These are phyloP conservation scores for Vitis rotundifolia DNA, from an alignment of 164 flowering plant species.

Conservation along the genomic window DNA sequence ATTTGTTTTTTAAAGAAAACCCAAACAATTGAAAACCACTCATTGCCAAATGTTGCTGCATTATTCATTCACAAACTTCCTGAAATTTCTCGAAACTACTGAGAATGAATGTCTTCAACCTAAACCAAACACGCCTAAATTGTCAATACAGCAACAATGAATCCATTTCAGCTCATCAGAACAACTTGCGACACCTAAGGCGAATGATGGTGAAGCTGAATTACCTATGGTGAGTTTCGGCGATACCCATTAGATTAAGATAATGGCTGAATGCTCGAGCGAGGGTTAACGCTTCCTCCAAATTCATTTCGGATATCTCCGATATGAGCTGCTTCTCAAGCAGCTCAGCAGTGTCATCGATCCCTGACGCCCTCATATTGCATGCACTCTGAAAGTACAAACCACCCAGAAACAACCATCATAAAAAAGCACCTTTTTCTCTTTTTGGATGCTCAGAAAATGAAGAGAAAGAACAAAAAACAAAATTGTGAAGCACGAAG, in stretches of 20 bases:
- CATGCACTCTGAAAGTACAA: constrained; percentile 60
- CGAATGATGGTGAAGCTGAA: neutral
- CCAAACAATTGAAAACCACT: too few relatives aligned
- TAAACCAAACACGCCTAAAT: neutral
- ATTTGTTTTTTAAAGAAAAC: too few relatives aligned
- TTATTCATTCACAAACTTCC: too few relatives aligned
- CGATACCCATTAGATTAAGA: constrained; percentile 81
- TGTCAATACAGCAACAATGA: neutral
- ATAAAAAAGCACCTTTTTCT: neutral
- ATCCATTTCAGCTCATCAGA: neutral
- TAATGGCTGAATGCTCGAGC: constrained; percentile 88
- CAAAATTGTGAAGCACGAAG: too few relatives aligned
- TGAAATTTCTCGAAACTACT: too few relatives aligned
- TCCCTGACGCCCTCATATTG: constrained; percentile 73
- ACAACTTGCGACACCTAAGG: neutral
- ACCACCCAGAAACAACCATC: neutral
- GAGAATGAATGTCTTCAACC: neutral
- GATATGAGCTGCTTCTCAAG: constrained; percentile 78
- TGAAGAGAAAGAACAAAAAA: too few relatives aligned
- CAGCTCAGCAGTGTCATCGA: constrained; percentile 68
- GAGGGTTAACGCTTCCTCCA: constrained; percentile 77
- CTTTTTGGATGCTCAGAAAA: too few relatives aligned
- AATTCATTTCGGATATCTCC: constrained; percentile 72
- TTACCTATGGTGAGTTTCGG: constrained; percentile 92
- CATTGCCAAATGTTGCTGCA: too few relatives aligned